These are phyloP conservation scores for maize (Zea mays) DNA, from an alignment of 176 grass and related monocot species.

Conservation along the genomic window DNA sequence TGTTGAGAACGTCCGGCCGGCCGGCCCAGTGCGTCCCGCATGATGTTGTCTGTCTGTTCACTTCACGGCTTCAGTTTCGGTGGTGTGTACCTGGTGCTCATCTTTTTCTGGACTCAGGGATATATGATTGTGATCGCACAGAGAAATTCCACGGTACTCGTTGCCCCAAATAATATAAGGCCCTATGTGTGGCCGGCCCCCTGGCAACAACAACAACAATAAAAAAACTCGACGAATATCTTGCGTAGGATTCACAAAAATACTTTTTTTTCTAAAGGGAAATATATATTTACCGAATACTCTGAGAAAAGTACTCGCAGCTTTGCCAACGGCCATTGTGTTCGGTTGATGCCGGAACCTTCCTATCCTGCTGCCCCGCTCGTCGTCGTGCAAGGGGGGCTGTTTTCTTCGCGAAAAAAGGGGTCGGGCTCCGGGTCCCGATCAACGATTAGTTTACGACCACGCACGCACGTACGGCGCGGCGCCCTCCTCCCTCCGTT, in stretches of 20 bases:
- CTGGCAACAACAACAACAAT: neutral
- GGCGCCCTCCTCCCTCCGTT: neutral
- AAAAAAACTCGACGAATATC: neutral
- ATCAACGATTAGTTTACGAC: neutral
- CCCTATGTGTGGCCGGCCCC: too few relatives aligned
- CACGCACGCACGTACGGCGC: neutral
- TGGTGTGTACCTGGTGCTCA: neutral
- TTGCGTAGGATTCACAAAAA: neutral
- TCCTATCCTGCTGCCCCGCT: constrained; percentile 16
- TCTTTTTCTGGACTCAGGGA: neutral
- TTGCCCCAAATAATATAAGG: neutral
- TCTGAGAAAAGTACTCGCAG: neutral
- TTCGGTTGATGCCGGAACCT: neutral
- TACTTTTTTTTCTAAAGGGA: neutral
- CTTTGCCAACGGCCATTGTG: neutral
- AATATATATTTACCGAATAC: neutral
- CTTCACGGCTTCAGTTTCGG: neutral
- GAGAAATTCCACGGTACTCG: neutral
- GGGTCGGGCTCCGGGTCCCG: neutral
- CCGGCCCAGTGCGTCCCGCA: neutral
- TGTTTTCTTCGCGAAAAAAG: constrained; percentile 5
- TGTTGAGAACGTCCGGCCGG: neutral
- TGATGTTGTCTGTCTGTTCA: neutral
- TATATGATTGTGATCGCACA: neutral
- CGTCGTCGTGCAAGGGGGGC: constrained; percentile 22